These are phyloP conservation scores for Lactarius akahatsu DNA, from an alignment of 768 basidiomycete genomes.

Conservation along the genomic window DNA sequence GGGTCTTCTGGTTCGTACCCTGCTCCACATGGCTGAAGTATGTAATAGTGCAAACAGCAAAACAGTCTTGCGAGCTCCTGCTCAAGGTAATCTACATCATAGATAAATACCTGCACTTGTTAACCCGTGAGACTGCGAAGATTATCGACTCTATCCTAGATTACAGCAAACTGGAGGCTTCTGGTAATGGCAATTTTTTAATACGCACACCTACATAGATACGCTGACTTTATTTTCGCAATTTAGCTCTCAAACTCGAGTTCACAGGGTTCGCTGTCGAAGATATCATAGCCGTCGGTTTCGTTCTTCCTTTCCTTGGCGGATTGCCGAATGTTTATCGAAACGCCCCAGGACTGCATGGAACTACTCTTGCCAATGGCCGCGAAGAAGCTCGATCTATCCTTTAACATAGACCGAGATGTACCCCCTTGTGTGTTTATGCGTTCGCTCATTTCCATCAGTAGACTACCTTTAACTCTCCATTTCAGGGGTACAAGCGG, in stretches of 20 bases:
- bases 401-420: constrained; percentile 65
- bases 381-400: constrained; percentile 69
- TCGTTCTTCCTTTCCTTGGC: too few relatives aligned
- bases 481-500: constrained; percentile 60
- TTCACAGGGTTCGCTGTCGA: constrained; percentile 65
- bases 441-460: constrained; percentile 27
- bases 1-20: background rate
- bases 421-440: constrained; percentile 57
- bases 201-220: background rate
- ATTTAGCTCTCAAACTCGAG: constrained; percentile 65
- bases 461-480: background rate
- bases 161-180: constrained; percentile 78
- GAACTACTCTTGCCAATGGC: constrained; percentile 74
- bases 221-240: constrained; percentile 19
- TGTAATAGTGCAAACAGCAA: constrained; percentile 65
- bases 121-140: constrained; percentile 35
- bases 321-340: background rate
- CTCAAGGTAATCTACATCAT: constrained; percentile 50
- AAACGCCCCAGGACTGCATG: constrained; percentile 61
- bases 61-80: constrained; percentile 72
- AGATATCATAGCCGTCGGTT: constrained; percentile 63
- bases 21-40: background rate
- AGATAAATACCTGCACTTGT: background rate
- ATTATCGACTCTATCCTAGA: constrained; percentile 80
- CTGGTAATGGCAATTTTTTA: constrained; percentile 43